These are phyloP conservation scores for Choiromyces venosus DNA, from an alignment of 495 filamentous ascomycete genomes.

Conservation along the genomic window DNA sequence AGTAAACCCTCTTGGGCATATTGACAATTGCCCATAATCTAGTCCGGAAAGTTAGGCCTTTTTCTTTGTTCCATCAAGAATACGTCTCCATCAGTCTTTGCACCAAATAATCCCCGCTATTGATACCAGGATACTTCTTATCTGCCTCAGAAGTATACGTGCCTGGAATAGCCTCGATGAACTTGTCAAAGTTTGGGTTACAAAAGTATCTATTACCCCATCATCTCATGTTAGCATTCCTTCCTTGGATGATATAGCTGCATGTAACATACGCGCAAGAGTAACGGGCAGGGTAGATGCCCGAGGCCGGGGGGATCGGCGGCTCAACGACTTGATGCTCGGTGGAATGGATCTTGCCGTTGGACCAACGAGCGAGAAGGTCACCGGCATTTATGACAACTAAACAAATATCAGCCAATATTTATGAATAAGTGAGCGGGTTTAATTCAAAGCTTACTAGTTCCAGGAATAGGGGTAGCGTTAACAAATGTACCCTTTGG, in stretches of 20 bases:
- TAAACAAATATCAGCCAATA: background rate
- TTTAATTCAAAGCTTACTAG: slow-evolving; percentile 39
- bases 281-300: slow-evolving; percentile 59
- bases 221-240: background rate
- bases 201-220: slow-evolving; percentile 63
- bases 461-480: slow-evolving; percentile 73
- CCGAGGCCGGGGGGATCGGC: slow-evolving; percentile 45
- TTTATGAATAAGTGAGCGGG: background rate
- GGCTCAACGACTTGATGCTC: slow-evolving; percentile 88
- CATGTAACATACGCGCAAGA: slow-evolving; percentile 56
- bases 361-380: slow-evolving; percentile 80
- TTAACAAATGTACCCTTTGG: slow-evolving; percentile 74
- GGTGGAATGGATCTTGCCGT: slow-evolving; percentile 82
- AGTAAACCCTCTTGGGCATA: background rate
- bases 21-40: background rate
- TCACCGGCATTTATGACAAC: slow-evolving; percentile 92
- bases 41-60: background rate
- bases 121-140: slow-evolving; percentile 71
- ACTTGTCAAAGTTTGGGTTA: slow-evolving; percentile 73
- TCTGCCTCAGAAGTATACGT: slow-evolving; percentile 63
- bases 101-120: slow-evolving; percentile 74
- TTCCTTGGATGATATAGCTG: background rate
- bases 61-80: slow-evolving; percentile 7
- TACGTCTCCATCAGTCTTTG: slow-evolving; percentile 74
- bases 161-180: slow-evolving; percentile 81